Evolutionary conservation across 1,284 basidiomycete species (phyloP), one percentile per base, ranked within the genome.

Genomic region (Cutaneotrichosporon sp.): DNA sequence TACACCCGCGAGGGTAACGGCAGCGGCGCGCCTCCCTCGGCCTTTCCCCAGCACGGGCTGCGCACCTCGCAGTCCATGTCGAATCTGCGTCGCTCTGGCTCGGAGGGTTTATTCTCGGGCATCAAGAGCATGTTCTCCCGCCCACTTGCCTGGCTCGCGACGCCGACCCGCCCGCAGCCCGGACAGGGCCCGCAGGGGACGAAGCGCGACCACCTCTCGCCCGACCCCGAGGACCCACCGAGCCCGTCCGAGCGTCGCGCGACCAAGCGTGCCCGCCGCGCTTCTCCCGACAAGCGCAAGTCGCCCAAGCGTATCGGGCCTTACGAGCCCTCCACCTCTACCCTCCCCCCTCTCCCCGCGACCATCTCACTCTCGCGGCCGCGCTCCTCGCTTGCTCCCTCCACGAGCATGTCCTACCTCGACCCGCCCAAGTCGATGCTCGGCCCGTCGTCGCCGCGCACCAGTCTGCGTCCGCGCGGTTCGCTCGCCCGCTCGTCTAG

Each of bases 121-220:
- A 53, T 73, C 46, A 74, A 71, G 62, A 67, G 66, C 8, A 65
- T 76, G 24, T 68, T 77, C 34, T 64, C 70, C 8, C 69, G 67
- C 56, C 73, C 75, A 1, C 59, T 76, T 0, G 62, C 63, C 20
- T 76, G 73, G 73, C 66, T 75, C 24, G 68, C 70, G 9, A 74
- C 74, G 0, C 72, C 75, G 27, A 38, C 55, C 31, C 33, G 58
- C 27, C 38, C 29, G 52, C 43, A 29, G 34, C 27, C 25, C 34
- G 33, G n/a, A 10, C 18, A 18, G 18, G 38, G 38, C 18, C 18
- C 47, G 42, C 24, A 36, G 51, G 54, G 43, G 5, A 38, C 53
- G 25, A 71, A 71, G 62, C 65, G 70, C 54, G 72, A 70, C 58
- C 59, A 59, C 16, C 42, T 62, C 20, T 66, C 65, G 18, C 56